A percentile compares a stretch with the other conserved stretches of the same genome.
These are phyloP conservation scores for Cephaloascus albidus DNA, from an alignment of 805 yeast genomes.

Conservation along the genomic window DNA sequence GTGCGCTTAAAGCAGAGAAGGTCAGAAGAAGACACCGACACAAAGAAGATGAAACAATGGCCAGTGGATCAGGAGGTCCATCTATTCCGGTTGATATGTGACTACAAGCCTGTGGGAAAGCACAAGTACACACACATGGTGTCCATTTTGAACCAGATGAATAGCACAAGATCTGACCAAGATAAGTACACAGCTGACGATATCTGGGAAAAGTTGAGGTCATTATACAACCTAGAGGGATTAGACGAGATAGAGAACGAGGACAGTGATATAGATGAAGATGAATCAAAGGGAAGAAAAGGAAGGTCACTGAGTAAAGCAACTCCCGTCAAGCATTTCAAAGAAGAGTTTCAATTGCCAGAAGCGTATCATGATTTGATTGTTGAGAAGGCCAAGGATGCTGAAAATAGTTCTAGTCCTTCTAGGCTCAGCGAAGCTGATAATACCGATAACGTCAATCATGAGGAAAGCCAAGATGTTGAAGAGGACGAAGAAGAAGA, in stretches of 20 bases:
- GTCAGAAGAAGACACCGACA: too few relatives aligned
- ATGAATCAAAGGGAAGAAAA: constrained; percentile 3
- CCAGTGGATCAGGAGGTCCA: constrained; percentile 50
- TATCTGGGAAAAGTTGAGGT: constrained; percentile 46
- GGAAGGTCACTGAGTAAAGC: too few relatives aligned
- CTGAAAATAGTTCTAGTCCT: constrained; percentile 3
- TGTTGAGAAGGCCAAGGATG: constrained; percentile 21
- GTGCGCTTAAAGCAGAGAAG: too few relatives aligned
- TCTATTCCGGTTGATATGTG: constrained; percentile 52
- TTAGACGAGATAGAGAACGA: constrained; percentile 28
- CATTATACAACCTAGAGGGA: constrained; percentile 46
- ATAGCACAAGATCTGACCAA: constrained; percentile 1
- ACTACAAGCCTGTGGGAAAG: constrained; percentile 60
- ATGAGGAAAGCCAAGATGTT: constrained; percentile 2
- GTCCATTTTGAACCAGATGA: constrained; percentile 7
- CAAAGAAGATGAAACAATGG: constrained; percentile 44
- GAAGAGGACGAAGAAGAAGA: constrained; percentile 5
- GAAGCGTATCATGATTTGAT: constrained; percentile 33
- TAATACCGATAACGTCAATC: constrained; percentile 3
- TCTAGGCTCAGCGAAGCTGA: constrained; percentile 1
- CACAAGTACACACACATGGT: constrained; percentile 32
- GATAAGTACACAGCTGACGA: constrained; percentile 33
- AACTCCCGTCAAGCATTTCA: too few relatives aligned
- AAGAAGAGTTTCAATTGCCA: constrained; percentile 28
- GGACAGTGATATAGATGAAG: constrained; percentile 4